These are phyloP conservation scores for Erodium maritimum DNA, from an alignment of 345 rosid genomes.

Conservation along the genomic window DNA sequence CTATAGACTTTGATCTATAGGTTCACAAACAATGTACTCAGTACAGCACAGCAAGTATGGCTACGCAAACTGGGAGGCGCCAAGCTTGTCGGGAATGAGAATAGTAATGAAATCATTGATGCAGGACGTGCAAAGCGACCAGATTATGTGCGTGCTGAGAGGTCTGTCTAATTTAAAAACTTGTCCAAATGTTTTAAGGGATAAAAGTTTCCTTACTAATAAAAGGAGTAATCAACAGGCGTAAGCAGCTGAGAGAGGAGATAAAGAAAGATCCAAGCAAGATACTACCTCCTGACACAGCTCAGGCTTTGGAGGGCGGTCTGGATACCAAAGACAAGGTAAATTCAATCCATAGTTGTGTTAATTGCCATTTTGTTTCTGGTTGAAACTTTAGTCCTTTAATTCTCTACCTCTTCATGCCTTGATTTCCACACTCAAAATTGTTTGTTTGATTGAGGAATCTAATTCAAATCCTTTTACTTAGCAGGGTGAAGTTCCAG, in stretches of 20 bases:
- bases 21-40: slow-evolving; percentile 89
- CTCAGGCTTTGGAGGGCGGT: slow-evolving; percentile 44
- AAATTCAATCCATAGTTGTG: slow-evolving; percentile 7
- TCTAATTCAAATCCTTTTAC: slow-evolving; percentile 9
- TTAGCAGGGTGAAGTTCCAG: slow-evolving; percentile 59
- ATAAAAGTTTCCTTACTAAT: slow-evolving; percentile 6
- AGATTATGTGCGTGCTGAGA: slow-evolving; percentile 62
- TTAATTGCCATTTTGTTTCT: too few relatives aligned
- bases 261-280: slow-evolving; percentile 42
- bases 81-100: slow-evolving; percentile 60
- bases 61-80: slow-evolving; percentile 93
- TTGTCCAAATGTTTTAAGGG: not conserved
- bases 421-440: not conserved
- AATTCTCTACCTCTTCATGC: not conserved
- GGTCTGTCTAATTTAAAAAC: slow-evolving; percentile 20
- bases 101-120: slow-evolving; percentile 71
- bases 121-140: slow-evolving; percentile 93
- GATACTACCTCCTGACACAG: slow-evolving; percentile 21
- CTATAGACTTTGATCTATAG: slow-evolving; percentile 23
- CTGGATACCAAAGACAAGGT: slow-evolving; percentile 40
- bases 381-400: not conserved
- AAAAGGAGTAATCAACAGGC: slow-evolving; percentile 37
- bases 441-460: not conserved
- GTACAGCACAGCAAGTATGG: slow-evolving; percentile 97
- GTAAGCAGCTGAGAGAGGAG: slow-evolving; percentile 65